Evolutionary conservation across 2,329 filamentous ascomycete genomes (phyloP), one percentile per base, ranked within the genome.

Genomic region (Penicillium sp.): DNA sequence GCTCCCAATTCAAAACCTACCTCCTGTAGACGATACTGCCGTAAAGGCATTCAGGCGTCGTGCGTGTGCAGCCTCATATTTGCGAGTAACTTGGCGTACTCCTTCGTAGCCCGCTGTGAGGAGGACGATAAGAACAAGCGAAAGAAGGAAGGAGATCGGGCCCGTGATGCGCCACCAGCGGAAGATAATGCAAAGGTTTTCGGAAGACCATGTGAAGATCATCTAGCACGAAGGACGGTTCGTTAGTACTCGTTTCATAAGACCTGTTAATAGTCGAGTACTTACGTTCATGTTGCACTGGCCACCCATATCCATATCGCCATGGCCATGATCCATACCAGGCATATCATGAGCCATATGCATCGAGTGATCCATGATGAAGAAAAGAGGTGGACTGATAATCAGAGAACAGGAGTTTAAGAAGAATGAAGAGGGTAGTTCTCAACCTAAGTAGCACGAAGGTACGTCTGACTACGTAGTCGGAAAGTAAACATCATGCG

Each of bases 151-250:
- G 33, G 89, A 89, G 52, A 85, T 70, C 3, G 88, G 87, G 60
- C 88, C 87, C 61, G 84, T 87, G 75, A 99, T 79, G 78, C 91
- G 93, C 95, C 95, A 99, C 77, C 88, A 86, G 67, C 83, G 84
- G 82, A 98, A 99, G 75, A 99, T 86, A 76, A 99, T 96, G 83
- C 95, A 99, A 63, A 99, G 91, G 78, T 98, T 90, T 55, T 83
- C 85, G 3, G 93, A 93, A 75, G 92, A 87, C 93, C 93, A 99
- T 60, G 92, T 98, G 81, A 99, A 99, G 65, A 98, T 87, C 93
- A 97, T 98, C 92, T 96, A 66, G 53, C 4, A 31, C 46, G n/a
- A 23, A 43, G 13, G 9, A 19, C 19, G 19, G 19, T 42, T 11
- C 23, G 19, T 33, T 10, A 33, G 3, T 19, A 50, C 11, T 13